Base-by-base conservation (phyloP, 2,329 filamentous ascomycete species). In the Magnaporthiopsis rhizophila region DNA sequence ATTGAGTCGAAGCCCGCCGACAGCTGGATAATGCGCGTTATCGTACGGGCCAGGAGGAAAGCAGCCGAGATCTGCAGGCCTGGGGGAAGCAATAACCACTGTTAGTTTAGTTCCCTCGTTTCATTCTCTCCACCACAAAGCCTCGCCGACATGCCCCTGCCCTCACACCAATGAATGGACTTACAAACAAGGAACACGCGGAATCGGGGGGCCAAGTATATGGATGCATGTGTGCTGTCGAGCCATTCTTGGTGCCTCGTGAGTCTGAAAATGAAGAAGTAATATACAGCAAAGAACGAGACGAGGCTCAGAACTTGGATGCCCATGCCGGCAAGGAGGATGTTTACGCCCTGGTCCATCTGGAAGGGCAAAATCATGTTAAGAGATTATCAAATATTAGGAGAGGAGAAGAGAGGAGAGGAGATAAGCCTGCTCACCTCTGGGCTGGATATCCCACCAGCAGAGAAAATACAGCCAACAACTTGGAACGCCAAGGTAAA, bases 161-260 rank as follows among this genome's bases (percentile, higher is more conserved):
- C n/a, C 38, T 53, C 45, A 15, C 13, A 26, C 32, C 28, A 24
- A 1, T 12, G 3, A 15, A 2, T 36, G 2, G 30, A 70, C 76
- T 66, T 75, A 84, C 82, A 74, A 62, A 78, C 68, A 4, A 83
- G 70, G 58, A 81, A 81, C 4, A 71, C 70, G 63, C 73, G 79
- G 68, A 83, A 84, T 7, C 71, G 70, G 0, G 69, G 64, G 1
- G 80, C 80, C 11, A 72, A 72, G 67, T 82, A 82, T 21, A 81
- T 69, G 2, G 69, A 66, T 0, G 75, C 72, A 65, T 77, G 76
- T 18, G 71, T 76, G 5, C 72, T 69, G 65, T 82, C 78, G 11
- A 80, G 71, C 18, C 71, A 68, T 36, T 76, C 73, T 45, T 72
- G 73, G 21, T 75, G 74, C 18, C 73, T 76, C 61, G 73, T 73